These are phyloP conservation scores for Vaccinium macrocarpon DNA, from an alignment of 148 eudicot genomes.

Conservation along the genomic window DNA sequence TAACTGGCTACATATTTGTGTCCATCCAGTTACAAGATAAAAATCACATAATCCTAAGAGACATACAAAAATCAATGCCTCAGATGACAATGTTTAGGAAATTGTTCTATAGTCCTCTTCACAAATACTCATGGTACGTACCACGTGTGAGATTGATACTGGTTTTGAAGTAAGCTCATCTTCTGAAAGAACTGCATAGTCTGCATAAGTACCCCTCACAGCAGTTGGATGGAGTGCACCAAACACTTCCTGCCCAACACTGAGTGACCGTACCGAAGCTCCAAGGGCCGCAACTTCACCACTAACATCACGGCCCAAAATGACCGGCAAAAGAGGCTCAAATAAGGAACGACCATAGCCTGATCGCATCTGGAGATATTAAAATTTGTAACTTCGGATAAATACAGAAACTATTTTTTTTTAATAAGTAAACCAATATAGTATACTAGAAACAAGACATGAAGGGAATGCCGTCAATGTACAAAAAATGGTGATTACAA, in stretches of 20 bases:
- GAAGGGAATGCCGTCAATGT: too few relatives aligned
- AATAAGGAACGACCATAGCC: conserved; percentile 95
- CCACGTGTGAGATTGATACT: conserved; percentile 69
- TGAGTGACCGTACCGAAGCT: conserved; percentile 54
- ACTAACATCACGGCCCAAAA: conserved; percentile 97
- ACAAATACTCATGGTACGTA: conserved; percentile 29
- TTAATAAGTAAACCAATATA: too few relatives aligned
- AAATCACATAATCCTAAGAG: background rate
- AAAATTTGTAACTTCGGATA: conserved; percentile 12
- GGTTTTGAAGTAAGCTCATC: conserved; percentile 76
- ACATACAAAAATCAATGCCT: background rate
- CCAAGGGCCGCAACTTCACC: conserved; percentile 95
- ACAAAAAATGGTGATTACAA: too few relatives aligned
- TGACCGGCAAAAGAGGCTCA: conserved; percentile 75
- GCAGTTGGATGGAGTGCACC: conserved; percentile 99
- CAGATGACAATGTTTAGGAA: background rate
- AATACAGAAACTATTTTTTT: background rate
- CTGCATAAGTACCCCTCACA: conserved; percentile 88
- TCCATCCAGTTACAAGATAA: background rate
- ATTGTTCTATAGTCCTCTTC: background rate
- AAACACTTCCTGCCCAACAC: conserved; percentile 88
- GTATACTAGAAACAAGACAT: too few relatives aligned
- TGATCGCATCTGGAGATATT: conserved; percentile 75
- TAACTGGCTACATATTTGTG: background rate
- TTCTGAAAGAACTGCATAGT: conserved; percentile 84